Percentiles rank a stretch among this genome's conserved stretches.
Conservation (phyloP, 2,329 filamentous ascomycete species). For the Pseudopithomyces maydicus region DNA sequence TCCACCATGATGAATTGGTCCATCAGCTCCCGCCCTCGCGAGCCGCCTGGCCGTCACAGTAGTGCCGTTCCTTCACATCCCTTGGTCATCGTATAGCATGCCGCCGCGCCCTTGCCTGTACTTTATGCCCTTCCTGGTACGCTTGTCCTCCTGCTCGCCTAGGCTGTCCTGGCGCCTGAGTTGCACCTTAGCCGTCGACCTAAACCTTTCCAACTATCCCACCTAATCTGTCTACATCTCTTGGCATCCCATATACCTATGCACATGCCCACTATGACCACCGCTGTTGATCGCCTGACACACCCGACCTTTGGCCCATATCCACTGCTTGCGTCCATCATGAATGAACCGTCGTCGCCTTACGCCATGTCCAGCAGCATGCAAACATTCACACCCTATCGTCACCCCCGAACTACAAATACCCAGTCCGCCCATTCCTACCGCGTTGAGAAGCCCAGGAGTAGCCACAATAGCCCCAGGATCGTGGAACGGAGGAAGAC, state of each 20-base stretch:
- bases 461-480: slow-evolving; percentile 45
- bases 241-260: slow-evolving; percentile 47
- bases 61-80: slow-evolving; percentile 40
- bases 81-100: slow-evolving; percentile 39
- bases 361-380: slow-evolving; percentile 25
- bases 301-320: slow-evolving; percentile 8
- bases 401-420: slow-evolving; percentile 39
- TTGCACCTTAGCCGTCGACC: slow-evolving; percentile 31
- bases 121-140: slow-evolving; percentile 36
- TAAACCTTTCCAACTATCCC: slow-evolving; percentile 39
- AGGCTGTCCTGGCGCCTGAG: slow-evolving; percentile 36
- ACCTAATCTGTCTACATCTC: slow-evolving; percentile 42
- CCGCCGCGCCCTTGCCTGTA: slow-evolving; percentile 41
- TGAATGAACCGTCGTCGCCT: slow-evolving; percentile 22
- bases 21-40: slow-evolving; percentile 39
- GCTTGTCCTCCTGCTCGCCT: slow-evolving; percentile 34
- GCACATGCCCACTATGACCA: slow-evolving; percentile 28
- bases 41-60: slow-evolving; percentile 44
- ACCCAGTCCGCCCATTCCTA: slow-evolving; percentile 37
- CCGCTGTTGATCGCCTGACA: slow-evolving; percentile 20
- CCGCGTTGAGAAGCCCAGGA: slow-evolving; percentile 47
- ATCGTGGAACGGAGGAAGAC: slow-evolving; percentile 45
- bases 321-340: slow-evolving; percentile 16
- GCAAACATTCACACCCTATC: slow-evolving; percentile 35
- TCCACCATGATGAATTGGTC: slow-evolving; percentile 32